Conservation (phyloP, 257 asterid genomes). For the Primulina huaijiensis region DNA sequence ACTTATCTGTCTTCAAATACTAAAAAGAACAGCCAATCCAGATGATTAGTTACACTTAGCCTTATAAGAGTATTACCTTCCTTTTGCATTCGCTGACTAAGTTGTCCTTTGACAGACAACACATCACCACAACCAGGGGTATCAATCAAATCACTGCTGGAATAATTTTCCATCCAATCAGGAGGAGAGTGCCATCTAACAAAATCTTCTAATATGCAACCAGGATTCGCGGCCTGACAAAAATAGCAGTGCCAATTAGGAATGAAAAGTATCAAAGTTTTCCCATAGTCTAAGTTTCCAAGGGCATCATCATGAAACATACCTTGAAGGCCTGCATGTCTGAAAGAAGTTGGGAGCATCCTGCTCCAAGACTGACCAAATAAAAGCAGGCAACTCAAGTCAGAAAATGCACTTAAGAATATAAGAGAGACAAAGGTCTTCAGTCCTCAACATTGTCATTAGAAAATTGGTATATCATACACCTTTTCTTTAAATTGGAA, state of each 20-base stretch:
- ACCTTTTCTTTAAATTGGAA: slow-evolving; percentile 3
- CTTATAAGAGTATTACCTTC: slow-evolving; percentile 56
- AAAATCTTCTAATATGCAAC: slow-evolving; percentile 93
- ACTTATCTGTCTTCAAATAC: slow-evolving; percentile 8
- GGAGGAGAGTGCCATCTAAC: slow-evolving; percentile 99
- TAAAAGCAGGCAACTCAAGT: slow-evolving; percentile 29
- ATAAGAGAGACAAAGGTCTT: background rate
- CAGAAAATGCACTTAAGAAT: slow-evolving; percentile 25
- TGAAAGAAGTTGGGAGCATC: slow-evolving; percentile 97
- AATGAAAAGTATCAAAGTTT: slow-evolving; percentile 23
- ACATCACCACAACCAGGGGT: slow-evolving; percentile 50
- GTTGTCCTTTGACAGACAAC: slow-evolving; percentile 70
- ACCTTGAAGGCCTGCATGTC: slow-evolving; percentile 99
- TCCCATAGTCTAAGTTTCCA: slow-evolving; percentile 16
- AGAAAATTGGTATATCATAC: background rate
- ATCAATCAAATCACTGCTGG: slow-evolving; percentile 42
- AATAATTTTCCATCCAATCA: slow-evolving; percentile 80
- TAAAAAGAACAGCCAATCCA: slow-evolving; percentile 2
- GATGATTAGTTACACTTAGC: slow-evolving; percentile 5
- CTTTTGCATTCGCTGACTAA: slow-evolving; percentile 94
- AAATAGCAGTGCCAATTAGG: slow-evolving; percentile 26
- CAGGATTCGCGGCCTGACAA: slow-evolving; percentile 97
- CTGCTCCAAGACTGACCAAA: slow-evolving; percentile 87
- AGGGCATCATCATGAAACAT: slow-evolving; percentile 28
- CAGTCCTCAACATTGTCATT: slow-evolving; percentile 1